phyloP scores from a whole-genome alignment of 163 green algal species.

The Coccomyxa subellipsoidea region DNA sequence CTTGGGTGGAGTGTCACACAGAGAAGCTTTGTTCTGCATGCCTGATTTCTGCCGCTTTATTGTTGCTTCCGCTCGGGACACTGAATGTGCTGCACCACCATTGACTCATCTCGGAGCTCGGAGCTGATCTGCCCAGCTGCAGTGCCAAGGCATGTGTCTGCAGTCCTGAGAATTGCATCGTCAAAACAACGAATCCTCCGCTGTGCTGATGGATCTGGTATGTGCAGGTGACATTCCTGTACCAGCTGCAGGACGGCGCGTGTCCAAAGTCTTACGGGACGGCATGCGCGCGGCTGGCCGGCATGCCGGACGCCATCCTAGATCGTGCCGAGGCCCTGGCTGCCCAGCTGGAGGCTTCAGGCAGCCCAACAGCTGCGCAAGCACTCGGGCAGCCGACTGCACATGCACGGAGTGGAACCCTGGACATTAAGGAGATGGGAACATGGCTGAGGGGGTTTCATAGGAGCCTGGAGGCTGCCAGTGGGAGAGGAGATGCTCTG shows the following conservation, averaged over 20 bases:
- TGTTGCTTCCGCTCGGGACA: too few species aligned
- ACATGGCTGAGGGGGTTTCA: neutral
- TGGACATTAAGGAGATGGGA: neutral
- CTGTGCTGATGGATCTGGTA: neutral
- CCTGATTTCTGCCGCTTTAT: too few species aligned
- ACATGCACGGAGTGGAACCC: neutral
- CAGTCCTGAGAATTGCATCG: too few species aligned
- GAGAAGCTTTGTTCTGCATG: too few species aligned
- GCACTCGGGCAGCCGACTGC: too few species aligned
- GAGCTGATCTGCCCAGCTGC: too few species aligned
- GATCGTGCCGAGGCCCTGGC: neutral
- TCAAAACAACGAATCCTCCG: too few species aligned
- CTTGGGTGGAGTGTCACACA: too few species aligned
- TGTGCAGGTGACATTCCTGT: slow-evolving; percentile 89
- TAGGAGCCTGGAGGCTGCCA: neutral
- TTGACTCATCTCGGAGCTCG: too few species aligned
- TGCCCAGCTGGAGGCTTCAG: neutral
- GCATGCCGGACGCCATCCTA: slow-evolving; percentile 53
- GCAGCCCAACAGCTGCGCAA: neutral
- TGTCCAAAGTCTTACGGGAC: slow-evolving; percentile 94
- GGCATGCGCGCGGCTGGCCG: slow-evolving; percentile 87
- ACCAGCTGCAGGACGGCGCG: slow-evolving; percentile 69
- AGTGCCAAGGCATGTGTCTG: too few species aligned
- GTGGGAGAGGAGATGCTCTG: neutral
- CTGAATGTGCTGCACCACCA: too few species aligned